Base-by-base conservation (phyloP, 208 protist species). In the Leishmania guyanensis region DNA sequence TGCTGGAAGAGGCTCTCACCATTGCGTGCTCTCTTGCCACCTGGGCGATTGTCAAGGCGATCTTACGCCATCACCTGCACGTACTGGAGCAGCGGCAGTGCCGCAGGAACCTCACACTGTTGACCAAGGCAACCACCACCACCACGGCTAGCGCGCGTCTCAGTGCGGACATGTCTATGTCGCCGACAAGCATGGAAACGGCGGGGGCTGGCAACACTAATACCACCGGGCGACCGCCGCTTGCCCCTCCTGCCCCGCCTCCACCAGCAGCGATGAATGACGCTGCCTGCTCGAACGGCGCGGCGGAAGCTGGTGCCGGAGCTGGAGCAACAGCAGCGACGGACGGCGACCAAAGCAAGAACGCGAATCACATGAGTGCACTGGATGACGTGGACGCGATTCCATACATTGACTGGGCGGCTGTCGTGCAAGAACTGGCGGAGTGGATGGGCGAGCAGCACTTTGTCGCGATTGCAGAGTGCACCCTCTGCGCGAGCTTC, bases 401-500 rank as follows among this genome's bases (percentile, higher is more conserved):
- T 48, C 78, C 91, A 33, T 64, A 79, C 48, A 88, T 96, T 12
- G 87, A 87, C 68, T 97, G 94, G 93, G 82, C 77, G 22, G 78
- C 85, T 22, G 89, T 97, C 9, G 88, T 97, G 64, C 72, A 58
- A 3, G 89, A 95, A n/a, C 72, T 96, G 69, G 77, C 85, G 66
- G 82, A 84, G 69, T 73, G 89, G 75, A 75, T 94, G 17, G 82
- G 83, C n/a, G 73, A 86, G 64, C 77, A 62, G 46, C 82, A 86
- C 53, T 12, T 46, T 58, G 43, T 71, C 2, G 50, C 78, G 17
- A 69, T 89, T 17, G 92, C 90, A 5, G 89, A 92, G 83, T 91
- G 86, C 68, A 81, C 90, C 46, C 72, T 96, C 5, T 96, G 92
- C 66, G 85, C 89, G 43, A 93, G 88, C 79, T 92, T 97, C 64